Evolutionary conservation across 225 moss, liverwort and hornwort genomes (phyloP).

Genomic region (Bryum argenteum): DNA sequence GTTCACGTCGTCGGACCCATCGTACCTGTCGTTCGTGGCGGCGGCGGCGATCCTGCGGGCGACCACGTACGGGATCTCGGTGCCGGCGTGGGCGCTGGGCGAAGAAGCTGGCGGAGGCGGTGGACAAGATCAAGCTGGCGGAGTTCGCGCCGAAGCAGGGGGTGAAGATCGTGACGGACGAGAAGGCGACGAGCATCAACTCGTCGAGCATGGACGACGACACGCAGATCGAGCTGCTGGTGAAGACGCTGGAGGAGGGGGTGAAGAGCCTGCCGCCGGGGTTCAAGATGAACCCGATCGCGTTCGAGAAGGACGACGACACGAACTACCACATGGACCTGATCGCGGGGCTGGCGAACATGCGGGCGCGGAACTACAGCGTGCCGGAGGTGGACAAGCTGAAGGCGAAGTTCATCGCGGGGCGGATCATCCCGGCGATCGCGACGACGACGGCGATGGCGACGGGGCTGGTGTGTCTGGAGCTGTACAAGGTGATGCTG

Average conservation of each 20-base stretch:
- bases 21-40: conserved; percentile 58
- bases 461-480: conserved; percentile 63
- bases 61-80: conserved; percentile 43
- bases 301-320: conserved; percentile 73
- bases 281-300: conserved; percentile 59
- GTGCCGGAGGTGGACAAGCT: conserved; percentile 72
- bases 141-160: conserved; percentile 62
- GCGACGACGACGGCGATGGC: conserved; percentile 72
- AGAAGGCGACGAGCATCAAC: conserved; percentile 59
- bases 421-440: conserved; percentile 71
- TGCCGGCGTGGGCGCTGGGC: conserved; percentile 55
- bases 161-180: conserved; percentile 61
- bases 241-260: conserved; percentile 47
- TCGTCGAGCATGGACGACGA: conserved; percentile 56
- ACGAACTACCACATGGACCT: conserved; percentile 71
- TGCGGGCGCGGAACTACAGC: conserved; percentile 74
- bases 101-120: conserved; percentile 50
- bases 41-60: conserved; percentile 61
- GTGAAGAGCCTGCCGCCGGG: conserved; percentile 43
- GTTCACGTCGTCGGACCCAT: conserved; percentile 53
- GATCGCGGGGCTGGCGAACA: conserved; percentile 65
- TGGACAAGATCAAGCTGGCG: conserved; percentile 47
- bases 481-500: conserved; percentile 54
- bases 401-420: conserved; percentile 73
- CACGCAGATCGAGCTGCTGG: conserved; percentile 55